These are phyloP conservation scores for Dendrobium catenatum DNA, from an alignment of 106 monocot genomes.

Conservation along the genomic window DNA sequence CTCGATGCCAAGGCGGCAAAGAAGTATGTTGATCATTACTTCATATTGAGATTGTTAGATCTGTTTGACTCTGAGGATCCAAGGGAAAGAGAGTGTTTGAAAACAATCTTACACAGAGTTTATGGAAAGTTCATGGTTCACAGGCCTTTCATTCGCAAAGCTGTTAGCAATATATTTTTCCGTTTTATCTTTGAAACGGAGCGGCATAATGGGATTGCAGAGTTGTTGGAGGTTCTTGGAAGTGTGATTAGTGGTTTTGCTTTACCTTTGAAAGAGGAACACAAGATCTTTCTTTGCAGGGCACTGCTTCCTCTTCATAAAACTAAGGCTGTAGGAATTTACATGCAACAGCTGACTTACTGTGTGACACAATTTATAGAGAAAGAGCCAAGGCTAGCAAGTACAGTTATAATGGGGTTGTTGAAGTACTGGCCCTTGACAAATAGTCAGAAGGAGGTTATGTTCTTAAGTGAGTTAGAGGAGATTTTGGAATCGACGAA, in stretches of 20 bases:
- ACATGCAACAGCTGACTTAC: slow-evolving; percentile 44
- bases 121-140: slow-evolving; percentile 64
- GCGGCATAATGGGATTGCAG: slow-evolving; percentile 47
- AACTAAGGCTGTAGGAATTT: slow-evolving; percentile 31
- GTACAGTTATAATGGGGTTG: slow-evolving; percentile 40
- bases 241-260: slow-evolving; percentile 55
- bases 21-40: slow-evolving; percentile 38
- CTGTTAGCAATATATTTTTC: slow-evolving; percentile 50
- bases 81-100: slow-evolving; percentile 51
- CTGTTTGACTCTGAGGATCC: slow-evolving; percentile 59
- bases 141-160: slow-evolving; percentile 43
- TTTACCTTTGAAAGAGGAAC: slow-evolving; percentile 55
- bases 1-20: slow-evolving; percentile 40
- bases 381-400: slow-evolving; percentile 44
- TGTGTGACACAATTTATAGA: slow-evolving; percentile 47
- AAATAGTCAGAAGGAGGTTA: slow-evolving; percentile 53
- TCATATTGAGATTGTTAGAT: slow-evolving; percentile 33
- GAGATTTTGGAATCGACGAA: slow-evolving; percentile 42
- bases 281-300: slow-evolving; percentile 44
- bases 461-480: slow-evolving; percentile 53
- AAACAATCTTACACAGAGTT: slow-evolving; percentile 42
- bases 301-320: slow-evolving; percentile 48
- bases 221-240: slow-evolving; percentile 50
- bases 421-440: slow-evolving; percentile 58
- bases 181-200: slow-evolving; percentile 49